Evolutionary conservation across 1,284 basidiomycete species (phyloP).

Genomic region (Apiotrichum porosum): DNA sequence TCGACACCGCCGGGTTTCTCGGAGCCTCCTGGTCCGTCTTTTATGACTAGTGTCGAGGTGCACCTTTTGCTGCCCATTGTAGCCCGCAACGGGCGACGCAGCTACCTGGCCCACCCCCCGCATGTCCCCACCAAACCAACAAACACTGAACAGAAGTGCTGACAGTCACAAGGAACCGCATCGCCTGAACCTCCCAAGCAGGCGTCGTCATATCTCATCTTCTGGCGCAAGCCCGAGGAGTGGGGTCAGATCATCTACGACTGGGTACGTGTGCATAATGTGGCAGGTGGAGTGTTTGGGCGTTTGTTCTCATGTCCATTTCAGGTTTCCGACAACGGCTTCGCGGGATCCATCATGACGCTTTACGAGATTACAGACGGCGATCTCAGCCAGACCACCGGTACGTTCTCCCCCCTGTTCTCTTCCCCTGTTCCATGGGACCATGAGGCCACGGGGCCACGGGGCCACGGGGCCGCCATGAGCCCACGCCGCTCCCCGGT

Average conservation of each 20-base stretch:
- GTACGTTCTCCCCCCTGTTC: slow-evolving; percentile 18
- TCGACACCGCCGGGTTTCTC: no score
- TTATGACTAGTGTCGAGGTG: no score
- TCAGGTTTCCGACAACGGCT: slow-evolving; percentile 52
- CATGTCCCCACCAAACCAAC: no score
- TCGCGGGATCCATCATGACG: slow-evolving; percentile 54
- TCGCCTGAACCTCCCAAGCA: slow-evolving; percentile 45
- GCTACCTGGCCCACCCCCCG: no score
- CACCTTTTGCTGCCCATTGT: no score
- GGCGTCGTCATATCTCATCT: slow-evolving; percentile 45
- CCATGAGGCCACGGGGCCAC: no score
- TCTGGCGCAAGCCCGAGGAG: slow-evolving; percentile 54
- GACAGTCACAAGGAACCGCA: slow-evolving; percentile 43
- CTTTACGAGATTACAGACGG: slow-evolving; percentile 55
- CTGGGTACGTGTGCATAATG: slow-evolving; percentile 47
- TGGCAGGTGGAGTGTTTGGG: not conserved
- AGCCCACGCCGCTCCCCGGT: no score
- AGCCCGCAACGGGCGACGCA: no score
- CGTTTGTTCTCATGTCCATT: not conserved
- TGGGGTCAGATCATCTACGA: slow-evolving; percentile 53
- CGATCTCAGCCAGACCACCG: slow-evolving; percentile 48
- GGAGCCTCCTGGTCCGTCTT: no score
- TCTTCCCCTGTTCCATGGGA: no score
- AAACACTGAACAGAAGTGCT: no score
- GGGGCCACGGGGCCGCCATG: no score